Evolutionary conservation across 257 asterid genomes (phyloP).

Genomic region (Misopates orontium): DNA sequence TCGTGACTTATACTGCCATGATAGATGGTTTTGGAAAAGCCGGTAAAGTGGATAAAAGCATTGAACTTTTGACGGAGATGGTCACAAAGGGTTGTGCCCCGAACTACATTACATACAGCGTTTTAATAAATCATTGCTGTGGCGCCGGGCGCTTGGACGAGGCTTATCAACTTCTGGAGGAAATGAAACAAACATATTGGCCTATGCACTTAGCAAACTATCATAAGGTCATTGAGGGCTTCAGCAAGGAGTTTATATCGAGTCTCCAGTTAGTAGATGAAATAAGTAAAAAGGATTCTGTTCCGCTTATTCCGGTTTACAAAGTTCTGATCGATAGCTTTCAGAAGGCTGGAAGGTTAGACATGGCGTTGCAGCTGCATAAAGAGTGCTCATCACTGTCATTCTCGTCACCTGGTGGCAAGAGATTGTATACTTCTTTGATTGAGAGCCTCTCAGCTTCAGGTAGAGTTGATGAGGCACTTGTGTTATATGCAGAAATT

Average conservation of each 20-base stretch:
- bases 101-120: conserved; percentile 73
- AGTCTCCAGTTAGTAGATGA: conserved; percentile 73
- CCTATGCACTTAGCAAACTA: conserved; percentile 65
- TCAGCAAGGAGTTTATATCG: conserved; percentile 62
- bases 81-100: conserved; percentile 74
- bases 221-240: conserved; percentile 78
- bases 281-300: conserved; percentile 43
- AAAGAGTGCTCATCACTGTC: conserved; percentile 52
- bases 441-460: conserved; percentile 56
- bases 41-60: conserved; percentile 70
- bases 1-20: conserved; percentile 95
- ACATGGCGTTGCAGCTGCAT: conserved; percentile 67
- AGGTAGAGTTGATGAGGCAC: conserved; percentile 61
- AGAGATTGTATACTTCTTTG: conserved; percentile 52
- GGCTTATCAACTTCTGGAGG: conserved; percentile 80
- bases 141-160: conserved; percentile 62
- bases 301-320: conserved; percentile 66
- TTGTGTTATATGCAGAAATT: conserved; percentile 62
- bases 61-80: conserved; percentile 64
- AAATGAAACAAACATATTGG: conserved; percentile 91
- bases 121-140: conserved; percentile 72
- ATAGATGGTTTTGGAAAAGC: conserved; percentile 84
- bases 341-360: conserved; percentile 76
- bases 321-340: conserved; percentile 71
- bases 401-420: conserved; percentile 32